A percentile compares a stretch with the other conserved stretches of the same genome.
Evolutionary conservation across 2,329 filamentous ascomycete species (phyloP).

Genomic region (Penicillium vulpinum): DNA sequence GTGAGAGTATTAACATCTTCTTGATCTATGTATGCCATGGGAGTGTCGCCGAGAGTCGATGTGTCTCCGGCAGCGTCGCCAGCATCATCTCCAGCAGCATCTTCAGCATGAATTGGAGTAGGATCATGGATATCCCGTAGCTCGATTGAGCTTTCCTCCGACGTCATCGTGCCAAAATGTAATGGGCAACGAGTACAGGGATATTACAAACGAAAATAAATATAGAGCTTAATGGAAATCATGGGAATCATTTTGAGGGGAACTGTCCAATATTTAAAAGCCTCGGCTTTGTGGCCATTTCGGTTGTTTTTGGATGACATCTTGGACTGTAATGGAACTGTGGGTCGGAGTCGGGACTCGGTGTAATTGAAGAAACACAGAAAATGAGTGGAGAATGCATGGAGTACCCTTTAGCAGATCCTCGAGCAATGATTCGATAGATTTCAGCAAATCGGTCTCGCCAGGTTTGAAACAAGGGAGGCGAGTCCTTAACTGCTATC

Average conservation of each 20-base stretch:
- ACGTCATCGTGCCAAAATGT: background rate
- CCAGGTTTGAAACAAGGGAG: too few species aligned
- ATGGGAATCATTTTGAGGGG: too few species aligned
- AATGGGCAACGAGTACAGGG: background rate
- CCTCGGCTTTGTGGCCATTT: background rate
- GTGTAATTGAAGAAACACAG: background rate
- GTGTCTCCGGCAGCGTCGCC: too few species aligned
- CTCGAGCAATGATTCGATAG: constrained; percentile 13
- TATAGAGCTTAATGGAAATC: background rate
- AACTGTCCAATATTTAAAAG: background rate
- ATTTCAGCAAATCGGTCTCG: too few species aligned
- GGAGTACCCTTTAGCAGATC: background rate
- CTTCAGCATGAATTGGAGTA: background rate
- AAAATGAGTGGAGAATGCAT: too few species aligned
- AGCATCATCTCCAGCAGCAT: too few species aligned
- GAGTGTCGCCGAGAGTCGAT: background rate
- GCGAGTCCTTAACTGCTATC: too few species aligned
- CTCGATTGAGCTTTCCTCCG: background rate
- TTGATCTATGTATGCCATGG: constrained; percentile 16
- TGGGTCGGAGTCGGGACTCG: background rate
- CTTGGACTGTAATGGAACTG: background rate
- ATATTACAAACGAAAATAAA: background rate
- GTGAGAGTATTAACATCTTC: constrained; percentile 22
- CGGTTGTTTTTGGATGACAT: background rate
- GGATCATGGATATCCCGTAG: background rate